Base-by-base conservation (phyloP, 192 early-diverging fungal species). In the Ramicandelaber brevisporus region DNA sequence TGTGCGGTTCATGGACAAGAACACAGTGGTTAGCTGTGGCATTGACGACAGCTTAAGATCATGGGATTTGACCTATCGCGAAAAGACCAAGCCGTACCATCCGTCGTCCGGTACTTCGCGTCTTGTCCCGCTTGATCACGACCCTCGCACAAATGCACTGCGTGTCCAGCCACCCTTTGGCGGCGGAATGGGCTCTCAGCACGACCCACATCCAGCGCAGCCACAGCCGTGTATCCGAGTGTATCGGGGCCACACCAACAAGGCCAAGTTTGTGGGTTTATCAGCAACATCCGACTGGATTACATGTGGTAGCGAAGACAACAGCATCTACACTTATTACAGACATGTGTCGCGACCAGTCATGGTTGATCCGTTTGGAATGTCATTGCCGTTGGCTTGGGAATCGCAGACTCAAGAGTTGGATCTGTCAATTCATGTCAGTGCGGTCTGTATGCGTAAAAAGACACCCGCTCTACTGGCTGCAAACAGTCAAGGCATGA, bases 261-360 rank as follows among this genome's bases (percentile, higher is more conserved):
- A 88, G 40, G 85, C 81, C 55, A 92, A 92, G 55, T 96, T 96
- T 81, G 90, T 92, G 3, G 90, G 90, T 1, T 54, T 96, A 34
- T 59, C 72, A 4, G 70, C 70, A 29, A 44, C 33, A 6, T 57
- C 57, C 8, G 79, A 90, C 27, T 85, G 79, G 65, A 79, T 96
- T 37, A 55, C 79, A 0, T 88, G 83, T 41, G 90, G 90, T 14
- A 84, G 78, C 42, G 90, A 96, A 50, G 81, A 73, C 27, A 88
- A 96, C 50, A 65, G 68, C 2, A 64, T 87, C 9, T 87, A 74
- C 38, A 65, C 73, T 0, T 96, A 96, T 40, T 72, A 80, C 53
- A 62, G 61, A 21, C 54, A 59, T 22, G 48, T 81, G 24, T 59
- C 63, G 22, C 55, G 64, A 16, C 86, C 90, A 0, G 62, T 82